A percentile compares a stretch with the other conserved stretches of the same genome.
These are phyloP conservation scores for Ogataea naganishii DNA, from an alignment of 805 yeast species.

Conservation along the genomic window DNA sequence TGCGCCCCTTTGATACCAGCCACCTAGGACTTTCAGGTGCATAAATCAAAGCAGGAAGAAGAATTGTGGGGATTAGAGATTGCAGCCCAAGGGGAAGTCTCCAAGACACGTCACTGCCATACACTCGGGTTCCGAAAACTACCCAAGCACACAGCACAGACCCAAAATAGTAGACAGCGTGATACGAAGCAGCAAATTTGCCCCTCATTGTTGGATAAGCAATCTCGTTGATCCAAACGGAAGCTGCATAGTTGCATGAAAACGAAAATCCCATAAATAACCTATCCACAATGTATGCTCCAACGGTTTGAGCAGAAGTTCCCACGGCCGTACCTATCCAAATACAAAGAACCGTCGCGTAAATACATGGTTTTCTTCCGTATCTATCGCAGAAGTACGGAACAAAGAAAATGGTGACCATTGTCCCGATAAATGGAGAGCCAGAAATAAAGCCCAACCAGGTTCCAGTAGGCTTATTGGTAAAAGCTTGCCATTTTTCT, in stretches of 20 bases:
- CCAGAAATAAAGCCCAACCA: conserved; percentile 14
- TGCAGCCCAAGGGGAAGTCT: conserved; percentile 32
- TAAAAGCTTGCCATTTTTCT: conserved; percentile 8
- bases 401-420: conserved; percentile 10
- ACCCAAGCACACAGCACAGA: conserved; percentile 34
- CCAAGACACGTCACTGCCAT: conserved; percentile 22
- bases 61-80: conserved; percentile 26
- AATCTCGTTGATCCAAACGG: conserved; percentile 19
- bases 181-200: conserved; percentile 25
- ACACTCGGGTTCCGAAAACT: conserved; percentile 28
- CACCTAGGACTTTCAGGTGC: conserved; percentile 32
- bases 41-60: conserved; percentile 17
- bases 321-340: conserved; percentile 12
- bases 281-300: conserved; percentile 10
- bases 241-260: conserved; percentile 11
- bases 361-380: conserved; percentile 10
- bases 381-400: conserved; percentile 10
- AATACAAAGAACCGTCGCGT: conserved; percentile 6
- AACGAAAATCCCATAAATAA: conserved; percentile 10
- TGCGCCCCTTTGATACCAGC: conserved; percentile 21
- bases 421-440: conserved; percentile 12
- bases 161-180: conserved; percentile 34
- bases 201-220: conserved; percentile 27
- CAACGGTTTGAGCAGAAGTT: conserved; percentile 10
- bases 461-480: conserved; percentile 10